Base-by-base conservation (phyloP, 306 rosid species). In the Vachellia pachyceras region DNA sequence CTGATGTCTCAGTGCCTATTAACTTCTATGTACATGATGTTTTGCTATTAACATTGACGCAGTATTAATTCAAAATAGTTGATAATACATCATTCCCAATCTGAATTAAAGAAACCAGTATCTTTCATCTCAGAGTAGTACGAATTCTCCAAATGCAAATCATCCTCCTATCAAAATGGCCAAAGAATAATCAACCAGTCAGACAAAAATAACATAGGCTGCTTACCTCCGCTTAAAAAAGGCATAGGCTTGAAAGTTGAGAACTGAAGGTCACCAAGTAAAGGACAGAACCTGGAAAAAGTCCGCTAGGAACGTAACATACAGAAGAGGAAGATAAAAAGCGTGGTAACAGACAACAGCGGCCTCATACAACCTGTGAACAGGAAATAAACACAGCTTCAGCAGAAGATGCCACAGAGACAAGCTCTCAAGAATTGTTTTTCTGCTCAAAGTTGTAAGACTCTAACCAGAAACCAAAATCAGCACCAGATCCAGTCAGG, bases 291-390 rank as follows among this genome's bases (percentile, higher is more conserved):
- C 99, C 97, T 87, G 89, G 85, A 95, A 91, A 61, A 95, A 95
- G 87, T 95, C 99, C 2, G 97, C 97, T 47, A 95, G 89, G 85
- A 95, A 95, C 39, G 97, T 91, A 40, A 82, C 75, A 40, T 95
- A 93, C 78, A 93, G 77, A 78, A 95, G 94, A 15, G 97, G 99
- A 83, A 95, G 99, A 89, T 95, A 95, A 60, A 89, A 85, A 72
- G 92, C 89, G 68, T 93, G 97, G 84, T 95, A 93, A 66, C 92
- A 89, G 78, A 95, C 92, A 83, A 88, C 42, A 12, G 93, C 85
- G 81, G 89, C 87, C 10, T 84, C 84, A 76, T 93, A 91, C 54
- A 95, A 86, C 99, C 98, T 95, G 91, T 57, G 65, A 75, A 49
- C 58, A 75, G 82, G 14, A 80, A 61, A 68, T 63, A 49, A 68